Evolutionary conservation across 2,329 filamentous ascomycete species (phyloP), one percentile per base, ranked within the genome.

Genomic region (Fusarium haematococcum): DNA sequence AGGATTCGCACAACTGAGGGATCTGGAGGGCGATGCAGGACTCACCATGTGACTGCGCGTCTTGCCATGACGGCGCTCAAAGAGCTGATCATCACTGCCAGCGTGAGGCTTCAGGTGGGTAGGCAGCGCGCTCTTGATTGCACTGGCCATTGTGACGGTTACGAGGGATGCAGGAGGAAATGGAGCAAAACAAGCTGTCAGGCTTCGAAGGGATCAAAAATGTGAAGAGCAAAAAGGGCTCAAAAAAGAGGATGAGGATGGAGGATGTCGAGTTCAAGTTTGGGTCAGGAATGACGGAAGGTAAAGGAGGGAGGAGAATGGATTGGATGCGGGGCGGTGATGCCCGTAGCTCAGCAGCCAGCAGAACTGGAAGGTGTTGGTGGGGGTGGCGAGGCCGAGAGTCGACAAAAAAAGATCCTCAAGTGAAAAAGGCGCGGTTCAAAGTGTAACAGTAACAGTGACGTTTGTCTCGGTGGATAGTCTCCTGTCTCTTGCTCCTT

Each of bases 11-110:
- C 18, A 20, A 52, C 27, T 27, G n/a, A 18, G 30, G 33, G 16
- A 35, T 39, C 30, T 43, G 33, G 32, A 33, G 9, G 8, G 32
- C 5, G 33, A 23, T 27, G 41, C 8, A 57, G 2, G 20, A 91
- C 93, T 91, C 86, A 93, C 93, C 91, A 95, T 94, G 85, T 95
- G 93, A 71, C 93, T 95, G 84, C 93, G 92, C 78, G 93, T 93
- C 90, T 95, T 95, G 86, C 93, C 93, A 84, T 95, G 94, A 82
- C 92, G 91, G 73, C 88, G 87, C 78, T 88, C 85, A 75, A 91
- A 88, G 75, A 86, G 86, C 59, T 88, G 85, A 68, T 81, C 81
- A 67, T 85, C 85, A 39, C 83, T 84, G 60, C 79, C 83, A 67
- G 84, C 87, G 77, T 79, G 79, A 72, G 91, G 89, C 89, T 95